Base-by-base conservation (phyloP, 1,284 basidiomycete species). In the Veloboletus limbatus region DNA sequence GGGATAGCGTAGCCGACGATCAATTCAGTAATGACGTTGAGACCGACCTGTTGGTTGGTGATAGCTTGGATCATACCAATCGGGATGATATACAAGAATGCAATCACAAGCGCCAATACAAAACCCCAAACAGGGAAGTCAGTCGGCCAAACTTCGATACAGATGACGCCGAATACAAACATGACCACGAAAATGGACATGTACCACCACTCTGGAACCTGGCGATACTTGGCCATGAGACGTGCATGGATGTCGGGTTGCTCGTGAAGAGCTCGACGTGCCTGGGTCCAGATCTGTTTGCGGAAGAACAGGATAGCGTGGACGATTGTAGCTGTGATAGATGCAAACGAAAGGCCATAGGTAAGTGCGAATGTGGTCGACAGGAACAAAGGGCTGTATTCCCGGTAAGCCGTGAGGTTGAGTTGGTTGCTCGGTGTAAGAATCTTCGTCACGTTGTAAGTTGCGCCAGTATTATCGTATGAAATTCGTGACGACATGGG, bases 261-360 rank as follows among this genome's bases (percentile, higher is more conserved):
- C 54, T 87, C 83, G 18, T 72, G 59, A 44, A 80, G 62, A 21
- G 77, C 71, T 24, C 75, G 69, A 16, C 84, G 62, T 0, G 75
- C 70, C 41, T 76, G 75, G 7, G 60, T 62, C 72, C 76, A 78
- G 43, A 91, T 81, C 45, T 80, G 74, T 49, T 78, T 78, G 27
- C 87, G 81, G 69, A 87, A 85, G 60, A 84, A 82, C 8, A 92
- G 65, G 3, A 73, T 62, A 0, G 86, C 79, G 57, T 92, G 88
- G 14, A 82, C 77, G 52, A 92, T 65, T 1, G 85, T 78, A 2
- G 82, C 74, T 0, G 86, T 85, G 37, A 88, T 74, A 18, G 79
- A 71, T 4, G 85, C 85, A 55, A 91, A 88, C 0, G 79, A 78
- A 14, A 84, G 60, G 45, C 77, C 84, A 62, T 91, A 92, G 0